Conservation (phyloP, 257 asterid species). For the Scutellaria baicalensis region DNA sequence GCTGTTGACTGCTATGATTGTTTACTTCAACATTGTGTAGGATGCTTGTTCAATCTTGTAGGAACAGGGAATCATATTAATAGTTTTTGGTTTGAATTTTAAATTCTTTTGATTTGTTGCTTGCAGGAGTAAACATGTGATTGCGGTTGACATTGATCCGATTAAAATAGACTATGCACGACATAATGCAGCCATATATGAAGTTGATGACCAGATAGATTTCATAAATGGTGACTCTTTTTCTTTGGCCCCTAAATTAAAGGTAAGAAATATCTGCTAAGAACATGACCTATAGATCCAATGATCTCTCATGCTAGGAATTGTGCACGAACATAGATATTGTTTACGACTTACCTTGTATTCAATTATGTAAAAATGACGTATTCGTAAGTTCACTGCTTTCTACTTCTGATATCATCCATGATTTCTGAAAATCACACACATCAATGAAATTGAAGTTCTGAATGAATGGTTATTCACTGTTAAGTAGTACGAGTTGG, state of each 20-base stretch:
- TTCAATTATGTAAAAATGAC: too few species aligned
- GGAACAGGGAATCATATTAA: background rate
- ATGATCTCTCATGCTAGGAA: background rate
- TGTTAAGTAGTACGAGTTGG: background rate
- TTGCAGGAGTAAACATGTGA: slow-evolving; percentile 79
- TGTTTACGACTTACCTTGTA: too few species aligned
- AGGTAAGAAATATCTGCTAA: slow-evolving; percentile 38
- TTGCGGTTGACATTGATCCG: slow-evolving; percentile 88
- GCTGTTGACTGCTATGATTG: background rate
- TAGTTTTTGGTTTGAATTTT: background rate
- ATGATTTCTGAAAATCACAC: background rate
- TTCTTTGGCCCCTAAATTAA: slow-evolving; percentile 55
- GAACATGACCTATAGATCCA: background rate
- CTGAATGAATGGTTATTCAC: background rate
- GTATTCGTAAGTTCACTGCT: background rate
- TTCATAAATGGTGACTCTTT: slow-evolving; percentile 76
- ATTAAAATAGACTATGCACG: slow-evolving; percentile 65
- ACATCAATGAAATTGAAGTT: background rate
- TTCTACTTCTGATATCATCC: background rate
- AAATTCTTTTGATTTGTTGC: background rate
- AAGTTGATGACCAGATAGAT: slow-evolving; percentile 65
- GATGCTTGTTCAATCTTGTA: background rate
- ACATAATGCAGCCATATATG: slow-evolving; percentile 83
- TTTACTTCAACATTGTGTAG: background rate
- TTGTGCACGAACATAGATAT: too few species aligned